Evolutionary conservation across 2,329 filamentous ascomycete species (phyloP).

Genomic region (Clarireedia paspali): DNA sequence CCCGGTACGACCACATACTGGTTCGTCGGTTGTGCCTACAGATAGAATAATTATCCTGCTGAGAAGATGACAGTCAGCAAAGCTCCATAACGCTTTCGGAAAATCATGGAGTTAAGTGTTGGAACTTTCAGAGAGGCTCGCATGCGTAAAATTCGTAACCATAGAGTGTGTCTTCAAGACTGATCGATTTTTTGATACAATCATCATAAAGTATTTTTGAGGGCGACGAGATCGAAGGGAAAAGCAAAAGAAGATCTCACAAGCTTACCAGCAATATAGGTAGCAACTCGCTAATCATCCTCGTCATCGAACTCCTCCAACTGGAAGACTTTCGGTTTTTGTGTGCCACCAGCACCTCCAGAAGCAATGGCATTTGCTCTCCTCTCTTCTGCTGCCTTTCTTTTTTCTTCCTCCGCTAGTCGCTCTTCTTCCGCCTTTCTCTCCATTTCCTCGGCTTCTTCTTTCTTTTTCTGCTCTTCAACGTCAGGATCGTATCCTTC

Average conservation of each 20-base stretch:
- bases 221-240: background rate
- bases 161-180: constrained; percentile 95
- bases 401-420: constrained; percentile 28
- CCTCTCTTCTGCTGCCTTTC: constrained; percentile 20
- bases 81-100: background rate
- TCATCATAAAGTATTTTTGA: constrained; percentile 49
- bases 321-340: constrained; percentile 33
- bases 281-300: constrained; percentile 20
- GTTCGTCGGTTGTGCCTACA: no score
- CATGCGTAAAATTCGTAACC: constrained; percentile 75
- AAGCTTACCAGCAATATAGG: background rate
- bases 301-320: constrained; percentile 36
- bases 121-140: constrained; percentile 60
- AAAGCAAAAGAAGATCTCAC: background rate
- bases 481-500: constrained; percentile 47
- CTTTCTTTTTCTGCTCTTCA: constrained; percentile 28
- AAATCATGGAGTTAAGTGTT: background rate
- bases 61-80: background rate
- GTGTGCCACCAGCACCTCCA: constrained; percentile 7
- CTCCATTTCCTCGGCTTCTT: constrained; percentile 27
- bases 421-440: constrained; percentile 21
- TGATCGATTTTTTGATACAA: constrained; percentile 77
- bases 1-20: no score
- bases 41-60: background rate
- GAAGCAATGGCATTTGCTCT: constrained; percentile 13